Percentiles rank a stretch among this genome's conserved stretches.
Evolutionary conservation across 2,329 filamentous ascomycete genomes (phyloP).

Genomic region (Colletotrichum sp.): DNA sequence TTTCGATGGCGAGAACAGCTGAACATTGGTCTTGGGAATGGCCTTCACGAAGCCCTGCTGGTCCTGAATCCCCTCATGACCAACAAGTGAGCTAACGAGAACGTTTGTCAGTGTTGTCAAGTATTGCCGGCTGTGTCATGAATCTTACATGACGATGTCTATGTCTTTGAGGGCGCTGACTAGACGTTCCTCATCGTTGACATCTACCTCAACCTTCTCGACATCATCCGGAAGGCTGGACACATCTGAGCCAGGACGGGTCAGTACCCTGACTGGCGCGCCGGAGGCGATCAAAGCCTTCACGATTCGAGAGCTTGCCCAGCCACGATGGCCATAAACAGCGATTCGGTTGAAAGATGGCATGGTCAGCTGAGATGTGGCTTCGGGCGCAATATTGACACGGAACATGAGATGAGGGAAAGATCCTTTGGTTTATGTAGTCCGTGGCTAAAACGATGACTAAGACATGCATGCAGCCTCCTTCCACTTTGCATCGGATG

Average conservation of each 20-base stretch:
- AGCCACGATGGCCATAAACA: constrained; percentile 32
- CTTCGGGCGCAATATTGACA: neutral
- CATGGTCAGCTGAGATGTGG: neutral
- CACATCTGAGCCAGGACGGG: constrained; percentile 29
- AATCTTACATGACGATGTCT: constrained; percentile 9
- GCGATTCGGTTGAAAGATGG: constrained; percentile 25
- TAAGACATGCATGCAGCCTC: neutral
- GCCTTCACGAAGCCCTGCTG: constrained; percentile 31
- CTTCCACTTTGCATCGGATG: neutral
- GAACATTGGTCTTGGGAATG: constrained; percentile 29
- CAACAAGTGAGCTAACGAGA: constrained; percentile 20
- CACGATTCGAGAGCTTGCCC: constrained; percentile 29
- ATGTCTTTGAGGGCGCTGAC: neutral
- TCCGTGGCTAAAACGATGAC: neutral
- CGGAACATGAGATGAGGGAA: neutral
- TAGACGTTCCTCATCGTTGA: neutral
- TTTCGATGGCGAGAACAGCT: constrained; percentile 33
- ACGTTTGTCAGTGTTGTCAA: neutral
- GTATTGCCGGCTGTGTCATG: rapidly evolving
- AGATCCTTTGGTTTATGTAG: neutral
- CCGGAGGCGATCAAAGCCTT: constrained; percentile 26
- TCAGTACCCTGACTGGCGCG: constrained; percentile 29
- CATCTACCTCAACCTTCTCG: neutral
- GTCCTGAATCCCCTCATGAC: constrained; percentile 24
- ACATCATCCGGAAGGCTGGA: constrained; percentile 21